Evolutionary conservation across 2,329 filamentous ascomycete species (phyloP).

Genomic region (Fusarium heterosporum): DNA sequence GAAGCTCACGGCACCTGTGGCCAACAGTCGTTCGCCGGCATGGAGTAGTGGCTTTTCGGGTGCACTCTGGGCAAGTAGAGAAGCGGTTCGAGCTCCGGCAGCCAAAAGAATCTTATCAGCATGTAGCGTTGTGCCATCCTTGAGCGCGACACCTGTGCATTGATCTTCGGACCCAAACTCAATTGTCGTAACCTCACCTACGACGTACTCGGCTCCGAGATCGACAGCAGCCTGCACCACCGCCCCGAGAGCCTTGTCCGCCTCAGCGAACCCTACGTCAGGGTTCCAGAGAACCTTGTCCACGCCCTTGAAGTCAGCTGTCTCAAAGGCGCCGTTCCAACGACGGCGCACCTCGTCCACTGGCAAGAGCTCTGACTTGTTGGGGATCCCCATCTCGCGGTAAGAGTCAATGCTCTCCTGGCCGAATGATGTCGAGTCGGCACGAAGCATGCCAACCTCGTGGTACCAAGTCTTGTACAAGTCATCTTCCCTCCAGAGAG

Average conservation of each 20-base stretch:
- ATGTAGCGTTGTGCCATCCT: slow-evolving; percentile 57
- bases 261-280: slow-evolving; percentile 69
- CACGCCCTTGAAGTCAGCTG: slow-evolving; percentile 66
- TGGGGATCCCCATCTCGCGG: slow-evolving; percentile 53
- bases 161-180: slow-evolving; percentile 59
- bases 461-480: slow-evolving; percentile 67
- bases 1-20: slow-evolving; percentile 65
- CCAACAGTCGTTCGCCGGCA: slow-evolving; percentile 64
- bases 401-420: slow-evolving; percentile 57
- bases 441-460: slow-evolving; percentile 66
- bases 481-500: slow-evolving; percentile 56
- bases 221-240: slow-evolving; percentile 65
- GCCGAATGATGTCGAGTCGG: slow-evolving; percentile 57
- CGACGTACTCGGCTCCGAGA: slow-evolving; percentile 66
- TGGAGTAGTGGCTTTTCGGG: slow-evolving; percentile 63
- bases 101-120: slow-evolving; percentile 67
- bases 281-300: slow-evolving; percentile 68
- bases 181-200: slow-evolving; percentile 61
- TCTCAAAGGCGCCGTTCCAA: slow-evolving; percentile 68
- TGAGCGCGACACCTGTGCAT: slow-evolving; percentile 63
- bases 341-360: slow-evolving; percentile 65
- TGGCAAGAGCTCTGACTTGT: slow-evolving; percentile 56
- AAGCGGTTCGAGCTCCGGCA: slow-evolving; percentile 68
- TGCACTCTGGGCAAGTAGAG: slow-evolving; percentile 64
- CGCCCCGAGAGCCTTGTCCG: slow-evolving; percentile 66